Conservation (phyloP, 1,139 yeast species). For the Kazachstania sp. region DNA sequence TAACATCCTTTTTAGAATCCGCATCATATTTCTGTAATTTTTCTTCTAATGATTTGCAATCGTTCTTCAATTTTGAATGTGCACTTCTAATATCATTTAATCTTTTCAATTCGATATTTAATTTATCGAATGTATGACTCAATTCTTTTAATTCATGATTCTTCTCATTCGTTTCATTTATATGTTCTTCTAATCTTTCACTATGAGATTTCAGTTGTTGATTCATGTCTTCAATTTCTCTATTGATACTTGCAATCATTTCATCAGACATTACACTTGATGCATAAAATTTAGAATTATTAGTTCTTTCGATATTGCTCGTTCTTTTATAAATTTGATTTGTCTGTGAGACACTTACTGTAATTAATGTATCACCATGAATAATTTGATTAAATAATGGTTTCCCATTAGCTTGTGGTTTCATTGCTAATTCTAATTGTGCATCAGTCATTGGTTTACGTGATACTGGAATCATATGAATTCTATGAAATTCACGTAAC, state of each 20-base stretch:
- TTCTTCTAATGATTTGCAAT: conserved; percentile 25
- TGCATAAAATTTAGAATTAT: conserved; percentile 32
- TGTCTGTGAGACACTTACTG: conserved; percentile 47
- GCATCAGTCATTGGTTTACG: conserved; percentile 35
- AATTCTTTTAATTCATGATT: conserved; percentile 14
- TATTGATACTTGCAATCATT: conserved; percentile 17
- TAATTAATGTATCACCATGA: conserved; percentile 48
- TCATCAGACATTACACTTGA: conserved; percentile 40
- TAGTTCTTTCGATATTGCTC: conserved; percentile 1
- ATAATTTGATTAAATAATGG: conserved; percentile 48
- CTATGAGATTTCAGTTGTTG: conserved; percentile 15
- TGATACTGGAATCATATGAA: conserved; percentile 61
- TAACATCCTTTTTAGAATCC: conserved; percentile 22
- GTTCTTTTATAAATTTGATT: conserved; percentile 33
- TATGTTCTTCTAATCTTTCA: conserved; percentile 20
- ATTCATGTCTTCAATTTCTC: conserved; percentile 17
- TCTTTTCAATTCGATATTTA: conserved; percentile 14
- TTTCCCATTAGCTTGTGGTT: conserved; percentile 33
- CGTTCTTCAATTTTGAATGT: conserved; percentile 15
- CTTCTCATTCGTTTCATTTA: conserved; percentile 17
- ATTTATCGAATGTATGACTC: conserved; percentile 11
- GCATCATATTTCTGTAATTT: conserved; percentile 20
- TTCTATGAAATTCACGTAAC: conserved; percentile 52
- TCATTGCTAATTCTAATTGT: conserved; percentile 37
- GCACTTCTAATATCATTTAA: conserved; percentile 15